Percentiles rank a stretch among this genome's conserved stretches.
These are phyloP conservation scores for Oxalis stricta DNA, from an alignment of 441 rosid species.

Conservation along the genomic window DNA sequence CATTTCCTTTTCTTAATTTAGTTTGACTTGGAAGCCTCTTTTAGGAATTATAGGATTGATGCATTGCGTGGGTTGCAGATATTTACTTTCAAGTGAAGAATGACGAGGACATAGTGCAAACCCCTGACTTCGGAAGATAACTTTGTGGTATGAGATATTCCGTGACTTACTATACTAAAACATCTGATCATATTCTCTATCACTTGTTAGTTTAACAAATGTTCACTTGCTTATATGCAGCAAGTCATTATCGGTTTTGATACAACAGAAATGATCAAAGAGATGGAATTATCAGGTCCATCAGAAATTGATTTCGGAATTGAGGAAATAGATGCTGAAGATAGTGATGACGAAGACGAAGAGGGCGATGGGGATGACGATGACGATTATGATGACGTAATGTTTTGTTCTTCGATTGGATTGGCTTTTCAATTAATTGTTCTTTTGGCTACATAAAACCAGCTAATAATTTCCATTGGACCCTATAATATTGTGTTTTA, in stretches of 20 bases:
- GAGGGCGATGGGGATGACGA: conserved; percentile 32
- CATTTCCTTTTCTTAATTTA: not conserved
- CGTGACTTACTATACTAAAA: too few species aligned
- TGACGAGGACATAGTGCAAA: conserved; percentile 68
- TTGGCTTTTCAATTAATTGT: conserved; percentile 1
- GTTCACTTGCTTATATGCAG: conserved; percentile 32
- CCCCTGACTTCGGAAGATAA: conserved; percentile 47
- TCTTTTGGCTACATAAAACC: conserved; percentile 1
- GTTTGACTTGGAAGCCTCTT: not conserved
- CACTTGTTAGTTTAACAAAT: conserved; percentile 3
- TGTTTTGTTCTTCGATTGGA: conserved; percentile 1
- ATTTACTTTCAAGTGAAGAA: conserved; percentile 75
- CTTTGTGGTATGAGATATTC: conserved; percentile 46
- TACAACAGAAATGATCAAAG: conserved; percentile 62
- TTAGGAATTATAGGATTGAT: conserved; percentile 2
- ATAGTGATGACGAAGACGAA: conserved; percentile 45
- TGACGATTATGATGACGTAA: conserved; percentile 39
- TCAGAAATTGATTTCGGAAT: conserved; percentile 61
- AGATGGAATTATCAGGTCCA: conserved; percentile 49
- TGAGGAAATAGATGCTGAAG: conserved; percentile 57
- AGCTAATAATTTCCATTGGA: not conserved
- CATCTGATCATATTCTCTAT: too few species aligned
- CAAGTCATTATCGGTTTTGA: conserved; percentile 87
- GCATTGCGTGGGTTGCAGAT: conserved; percentile 32
- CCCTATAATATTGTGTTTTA: conserved; percentile 15